Base-by-base conservation (phyloP, 208 protist genomes). In the Leishmania major region DNA sequence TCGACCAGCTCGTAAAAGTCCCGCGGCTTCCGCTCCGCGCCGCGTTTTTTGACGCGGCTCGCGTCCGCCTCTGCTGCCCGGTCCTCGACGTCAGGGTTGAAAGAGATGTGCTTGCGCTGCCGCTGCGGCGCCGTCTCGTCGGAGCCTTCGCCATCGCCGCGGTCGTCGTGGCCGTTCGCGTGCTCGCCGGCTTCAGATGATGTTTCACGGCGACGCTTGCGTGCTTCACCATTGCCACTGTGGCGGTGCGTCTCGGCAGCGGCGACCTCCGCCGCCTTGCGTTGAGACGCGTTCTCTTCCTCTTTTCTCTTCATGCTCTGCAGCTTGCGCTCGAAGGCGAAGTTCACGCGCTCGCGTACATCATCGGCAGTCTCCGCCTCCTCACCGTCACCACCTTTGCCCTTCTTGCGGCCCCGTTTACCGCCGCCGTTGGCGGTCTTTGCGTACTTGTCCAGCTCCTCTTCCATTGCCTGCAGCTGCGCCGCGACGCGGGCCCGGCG, bases 1-100 rank as follows among this genome's bases (percentile, higher is more conserved):
- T 97, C 94, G 1, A 97, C 92, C 64, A 97, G 72, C 49, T 97
- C 93, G 80, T 93, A 92, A 67, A 96, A 97, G 57, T 97, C 94
- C 51, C 87, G 81, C 51, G 85, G 77, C 79, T 86, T 87, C 75
- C 69, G 73, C 75, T 74, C 64, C 51, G 28, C 60, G 43, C 57
- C 1, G 77, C 60, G 57, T 40, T 43, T 75, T 47, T 28, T 3
- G 69, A 69, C 60, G 75, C 75, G 64, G 19, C 53, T 43, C 28
- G 60, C n/a, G 73, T 59, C 55, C 75, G 83, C 75, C 31, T 37
- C 62, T 19, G 76, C 76, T n/a, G 83, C 86, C 19, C 71, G 78
- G 40, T 74, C 67, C 55, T 77, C 85, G 40, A 87, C 87, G 11
- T 69, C 69, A 0, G 83, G 79, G 43, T 83, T 74, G 73, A 96